phyloP scores from a whole-genome alignment of 768 basidiomycete genomes.

The Auriscalpium microsporum region DNA sequence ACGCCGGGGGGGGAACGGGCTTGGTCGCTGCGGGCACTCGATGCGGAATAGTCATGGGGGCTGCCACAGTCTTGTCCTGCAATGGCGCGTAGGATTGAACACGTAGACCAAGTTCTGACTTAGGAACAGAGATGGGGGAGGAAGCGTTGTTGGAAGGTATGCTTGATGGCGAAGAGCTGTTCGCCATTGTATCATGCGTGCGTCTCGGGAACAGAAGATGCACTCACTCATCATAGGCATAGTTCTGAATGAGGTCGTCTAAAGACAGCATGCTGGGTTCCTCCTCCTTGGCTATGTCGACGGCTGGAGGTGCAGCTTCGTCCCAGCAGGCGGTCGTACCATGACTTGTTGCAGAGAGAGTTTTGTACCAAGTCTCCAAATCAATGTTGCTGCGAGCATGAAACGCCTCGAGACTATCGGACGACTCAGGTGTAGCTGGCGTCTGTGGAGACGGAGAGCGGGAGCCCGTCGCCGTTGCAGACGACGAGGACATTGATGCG shows the following conservation, averaged over 20 bases:
- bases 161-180: slow-evolving; percentile 2
- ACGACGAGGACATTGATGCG: slow-evolving; percentile 48
- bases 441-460: slow-evolving; percentile 68
- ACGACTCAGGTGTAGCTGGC: slow-evolving; percentile 58
- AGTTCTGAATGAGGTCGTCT: slow-evolving; percentile 66
- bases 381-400: slow-evolving; percentile 46
- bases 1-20: slow-evolving; percentile 59
- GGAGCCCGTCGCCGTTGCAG: slow-evolving; percentile 42
- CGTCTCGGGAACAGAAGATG: background rate
- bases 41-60: slow-evolving; percentile 8
- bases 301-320: slow-evolving; percentile 29
- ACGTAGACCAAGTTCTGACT: background rate
- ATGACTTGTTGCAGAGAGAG: slow-evolving; percentile 35
- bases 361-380: slow-evolving; percentile 50
- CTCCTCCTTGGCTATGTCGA: slow-evolving; percentile 37
- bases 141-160: slow-evolving; percentile 1
- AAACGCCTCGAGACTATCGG: slow-evolving; percentile 43
- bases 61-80: background rate
- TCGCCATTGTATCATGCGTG: slow-evolving; percentile 6
- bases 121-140: background rate
- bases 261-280: slow-evolving; percentile 52
- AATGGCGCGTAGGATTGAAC: background rate
- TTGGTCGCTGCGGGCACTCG: slow-evolving; percentile 40
- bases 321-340: slow-evolving; percentile 34
- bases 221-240: slow-evolving; percentile 69